phyloP scores from a whole-genome alignment of 768 basidiomycete genomes.

The Collybiopsis confluens region DNA sequence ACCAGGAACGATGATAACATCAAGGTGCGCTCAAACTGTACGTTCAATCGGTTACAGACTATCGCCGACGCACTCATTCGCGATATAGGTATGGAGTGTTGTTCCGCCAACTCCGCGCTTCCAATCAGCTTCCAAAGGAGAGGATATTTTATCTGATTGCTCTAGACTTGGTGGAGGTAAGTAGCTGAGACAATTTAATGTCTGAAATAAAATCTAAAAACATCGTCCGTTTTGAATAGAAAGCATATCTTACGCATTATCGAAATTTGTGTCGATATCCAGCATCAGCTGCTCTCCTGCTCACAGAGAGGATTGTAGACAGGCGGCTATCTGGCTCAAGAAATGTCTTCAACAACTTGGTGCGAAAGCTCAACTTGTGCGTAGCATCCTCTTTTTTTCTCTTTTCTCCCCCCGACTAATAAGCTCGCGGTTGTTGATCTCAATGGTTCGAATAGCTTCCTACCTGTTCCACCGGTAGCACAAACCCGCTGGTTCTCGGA shows the following conservation, averaged over 20 bases:
- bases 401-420: no score
- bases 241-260: conserved; percentile 55
- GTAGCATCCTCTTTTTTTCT: conserved; percentile 15
- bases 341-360: conserved; percentile 87
- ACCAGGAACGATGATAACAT: conserved; percentile 77
- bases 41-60: background rate
- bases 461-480: conserved; percentile 52
- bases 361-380: conserved; percentile 71
- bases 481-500: conserved; percentile 86
- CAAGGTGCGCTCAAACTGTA: conserved; percentile 45
- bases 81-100: conserved; percentile 51
- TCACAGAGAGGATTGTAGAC: conserved; percentile 84
- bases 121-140: conserved; percentile 12
- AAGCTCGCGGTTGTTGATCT: background rate
- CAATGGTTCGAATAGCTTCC: conserved; percentile 49
- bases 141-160: conserved; percentile 6
- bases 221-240: background rate
- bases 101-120: conserved; percentile 24
- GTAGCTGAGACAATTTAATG: background rate
- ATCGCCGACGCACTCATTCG: background rate
- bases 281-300: conserved; percentile 70
- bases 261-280: conserved; percentile 82
- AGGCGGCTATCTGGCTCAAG: conserved; percentile 89
- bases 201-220: no score
- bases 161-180: conserved; percentile 1